Conservation (phyloP, 1,139 yeast species). For the Suhomyces atakaporum region DNA sequence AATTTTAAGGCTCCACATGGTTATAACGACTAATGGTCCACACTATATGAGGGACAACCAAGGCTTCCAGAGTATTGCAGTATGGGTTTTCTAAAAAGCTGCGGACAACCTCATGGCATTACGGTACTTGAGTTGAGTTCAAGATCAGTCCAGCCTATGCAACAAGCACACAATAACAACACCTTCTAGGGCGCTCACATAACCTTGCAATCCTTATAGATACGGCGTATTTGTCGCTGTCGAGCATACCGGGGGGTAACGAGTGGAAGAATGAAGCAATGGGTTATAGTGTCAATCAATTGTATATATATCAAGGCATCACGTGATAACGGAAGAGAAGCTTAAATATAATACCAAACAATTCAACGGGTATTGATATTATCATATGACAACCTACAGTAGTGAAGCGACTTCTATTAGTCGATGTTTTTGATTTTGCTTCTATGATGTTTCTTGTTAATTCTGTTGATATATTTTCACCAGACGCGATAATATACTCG, state of each 20-base stretch:
- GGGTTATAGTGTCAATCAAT: not conserved
- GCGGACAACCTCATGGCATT: conserved; percentile 6
- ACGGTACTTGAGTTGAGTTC: not conserved
- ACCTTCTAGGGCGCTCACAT: conserved; percentile 1
- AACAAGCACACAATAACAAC: not conserved
- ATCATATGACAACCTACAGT: too few species aligned
- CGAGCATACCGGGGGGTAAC: conserved; percentile 12
- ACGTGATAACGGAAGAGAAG: too few species aligned
- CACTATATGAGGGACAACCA: not conserved
- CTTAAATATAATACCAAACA: too few species aligned
- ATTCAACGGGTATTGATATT: too few species aligned
- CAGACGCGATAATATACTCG: too few species aligned
- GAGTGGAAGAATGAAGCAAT: conserved; percentile 11
- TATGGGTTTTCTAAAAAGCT: conserved; percentile 10
- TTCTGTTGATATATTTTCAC: too few species aligned
- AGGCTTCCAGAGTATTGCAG: conserved; percentile 11
- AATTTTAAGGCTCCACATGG: not conserved
- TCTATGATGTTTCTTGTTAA: not conserved
- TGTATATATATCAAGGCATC: too few species aligned
- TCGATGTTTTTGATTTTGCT: too few species aligned
- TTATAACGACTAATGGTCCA: not conserved
- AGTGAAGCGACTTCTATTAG: too few species aligned
- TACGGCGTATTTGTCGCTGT: not conserved
- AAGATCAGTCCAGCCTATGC: not conserved
- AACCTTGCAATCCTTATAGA: conserved; percentile 1